Evolutionary conservation across 345 rosid genomes (phyloP).

Genomic region (Moringa oleifera): DNA sequence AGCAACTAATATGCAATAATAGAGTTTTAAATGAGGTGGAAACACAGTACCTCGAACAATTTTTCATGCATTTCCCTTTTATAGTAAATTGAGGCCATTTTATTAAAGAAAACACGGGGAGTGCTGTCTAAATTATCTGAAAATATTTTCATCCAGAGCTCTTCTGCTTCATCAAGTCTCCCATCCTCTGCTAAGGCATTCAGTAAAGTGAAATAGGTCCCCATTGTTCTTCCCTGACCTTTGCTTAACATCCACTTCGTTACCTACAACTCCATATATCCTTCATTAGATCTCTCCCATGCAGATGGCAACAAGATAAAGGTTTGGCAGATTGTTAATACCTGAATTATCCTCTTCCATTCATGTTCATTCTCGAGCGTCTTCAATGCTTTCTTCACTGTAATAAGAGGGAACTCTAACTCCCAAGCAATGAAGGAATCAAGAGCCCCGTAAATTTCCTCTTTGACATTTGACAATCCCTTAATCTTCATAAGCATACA

Average conservation of each 20-base stretch:
- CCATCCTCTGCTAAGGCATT: constrained; percentile 82
- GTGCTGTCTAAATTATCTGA: constrained; percentile 59
- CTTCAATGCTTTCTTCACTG: constrained; percentile 86
- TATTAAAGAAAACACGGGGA: constrained; percentile 71
- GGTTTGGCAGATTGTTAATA: constrained; percentile 6
- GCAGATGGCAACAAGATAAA: background rate
- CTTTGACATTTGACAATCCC: constrained; percentile 74
- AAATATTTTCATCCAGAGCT: constrained; percentile 75
- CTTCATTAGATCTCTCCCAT: background rate
- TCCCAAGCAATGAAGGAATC: constrained; percentile 97
- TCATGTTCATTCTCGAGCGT: constrained; percentile 66
- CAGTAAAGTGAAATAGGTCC: constrained; percentile 69
- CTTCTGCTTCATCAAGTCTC: constrained; percentile 86
- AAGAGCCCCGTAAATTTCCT: constrained; percentile 90
- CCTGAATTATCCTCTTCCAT: constrained; percentile 96
- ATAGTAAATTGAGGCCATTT: constrained; percentile 71
- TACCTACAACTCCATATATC: constrained; percentile 40
- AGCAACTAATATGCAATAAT: background rate
- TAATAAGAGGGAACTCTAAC: constrained; percentile 79
- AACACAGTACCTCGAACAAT: constrained; percentile 64
- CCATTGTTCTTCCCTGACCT: constrained; percentile 95
- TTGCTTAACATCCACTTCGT: constrained; percentile 96
- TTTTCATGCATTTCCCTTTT: constrained; percentile 73
- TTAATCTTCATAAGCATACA: constrained; percentile 44
- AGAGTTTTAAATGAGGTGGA: constrained; percentile 3